Conservation (phyloP, 2,329 filamentous ascomycete genomes). For the Pseudopyrenochaeta lycopersici region DNA sequence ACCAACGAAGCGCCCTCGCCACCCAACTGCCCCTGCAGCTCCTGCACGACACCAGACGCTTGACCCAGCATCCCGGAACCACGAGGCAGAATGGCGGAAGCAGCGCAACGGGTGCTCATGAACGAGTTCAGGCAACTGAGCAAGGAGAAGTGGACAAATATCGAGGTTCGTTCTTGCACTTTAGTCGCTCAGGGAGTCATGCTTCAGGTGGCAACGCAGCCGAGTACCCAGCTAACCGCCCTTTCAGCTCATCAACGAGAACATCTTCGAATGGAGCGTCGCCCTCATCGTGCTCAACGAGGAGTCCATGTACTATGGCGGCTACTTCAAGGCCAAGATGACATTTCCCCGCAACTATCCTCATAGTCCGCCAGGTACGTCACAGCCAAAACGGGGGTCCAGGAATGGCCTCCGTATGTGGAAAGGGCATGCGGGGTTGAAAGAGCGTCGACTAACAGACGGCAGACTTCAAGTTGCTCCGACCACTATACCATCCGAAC, state of each 20-base stretch:
- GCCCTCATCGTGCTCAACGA: constrained; percentile 92
- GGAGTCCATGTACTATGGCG: constrained; percentile 90
- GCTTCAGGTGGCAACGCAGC: constrained; percentile 14
- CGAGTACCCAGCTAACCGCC: constrained; percentile 33
- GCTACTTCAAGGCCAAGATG: constrained; percentile 93
- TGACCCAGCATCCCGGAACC: constrained; percentile 4
- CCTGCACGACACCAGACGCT: constrained; percentile 18
- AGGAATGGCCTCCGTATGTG: no score
- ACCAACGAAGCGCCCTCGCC: not conserved
- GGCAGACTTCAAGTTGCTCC: constrained; percentile 80
- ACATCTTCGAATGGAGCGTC: constrained; percentile 86
- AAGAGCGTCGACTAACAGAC: constrained; percentile 7
- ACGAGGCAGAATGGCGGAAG: constrained; percentile 36
- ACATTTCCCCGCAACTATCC: constrained; percentile 89
- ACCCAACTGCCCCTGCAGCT: not conserved
- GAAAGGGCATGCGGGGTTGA: not conserved
- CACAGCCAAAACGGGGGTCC: constrained; percentile 5
- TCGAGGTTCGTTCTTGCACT: constrained; percentile 68
- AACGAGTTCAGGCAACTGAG: constrained; percentile 82
- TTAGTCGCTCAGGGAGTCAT: not conserved
- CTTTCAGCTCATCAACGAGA: constrained; percentile 75
- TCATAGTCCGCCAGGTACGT: constrained; percentile 76
- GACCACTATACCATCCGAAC: constrained; percentile 88
- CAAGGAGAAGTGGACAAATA: constrained; percentile 93
- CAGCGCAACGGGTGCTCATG: constrained; percentile 84